Conservation (phyloP, 495 filamentous ascomycete species). For the Astrocystis sublimbata region DNA sequence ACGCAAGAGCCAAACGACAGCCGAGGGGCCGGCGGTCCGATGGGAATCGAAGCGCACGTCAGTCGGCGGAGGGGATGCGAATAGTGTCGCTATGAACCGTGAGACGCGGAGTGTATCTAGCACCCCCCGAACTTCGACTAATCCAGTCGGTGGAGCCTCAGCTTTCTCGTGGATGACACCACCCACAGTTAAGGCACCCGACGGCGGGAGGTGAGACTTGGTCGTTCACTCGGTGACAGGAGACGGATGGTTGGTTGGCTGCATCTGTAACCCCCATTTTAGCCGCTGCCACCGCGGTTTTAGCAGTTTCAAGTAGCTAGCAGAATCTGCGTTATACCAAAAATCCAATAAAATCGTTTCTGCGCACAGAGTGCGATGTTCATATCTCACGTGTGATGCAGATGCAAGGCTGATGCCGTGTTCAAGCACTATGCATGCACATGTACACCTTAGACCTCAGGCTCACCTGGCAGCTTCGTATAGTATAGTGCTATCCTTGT, state of each 20-base stretch:
- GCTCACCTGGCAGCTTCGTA: neutral
- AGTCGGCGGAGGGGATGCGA: conserved; percentile 25
- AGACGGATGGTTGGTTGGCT: neutral
- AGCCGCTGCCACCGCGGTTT: neutral
- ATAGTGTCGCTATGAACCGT: conserved; percentile 36
- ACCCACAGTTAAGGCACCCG: conserved; percentile 41
- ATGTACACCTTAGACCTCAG: neutral
- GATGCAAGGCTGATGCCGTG: neutral
- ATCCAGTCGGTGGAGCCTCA: conserved; percentile 88
- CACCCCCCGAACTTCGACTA: conserved; percentile 53
- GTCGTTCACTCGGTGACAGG: neutral
- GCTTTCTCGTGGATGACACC: conserved; percentile 87
- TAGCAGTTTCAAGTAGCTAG: conserved; percentile 15
- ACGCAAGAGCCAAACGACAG: conserved; percentile 42
- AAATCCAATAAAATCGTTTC: conserved; percentile 13
- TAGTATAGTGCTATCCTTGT: neutral
- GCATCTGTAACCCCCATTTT: conserved; percentile 8
- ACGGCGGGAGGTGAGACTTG: conserved; percentile 33
- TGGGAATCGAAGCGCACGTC: conserved; percentile 45
- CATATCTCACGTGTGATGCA: neutral
- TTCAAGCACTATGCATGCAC: neutral
- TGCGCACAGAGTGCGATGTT: neutral
- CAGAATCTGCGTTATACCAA: conserved; percentile 3
- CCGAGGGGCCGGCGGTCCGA: conserved; percentile 36
- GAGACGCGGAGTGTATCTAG: conserved; percentile 40